Conservation (phyloP, 768 basidiomycete species). For the Daedaleopsis nitida region DNA sequence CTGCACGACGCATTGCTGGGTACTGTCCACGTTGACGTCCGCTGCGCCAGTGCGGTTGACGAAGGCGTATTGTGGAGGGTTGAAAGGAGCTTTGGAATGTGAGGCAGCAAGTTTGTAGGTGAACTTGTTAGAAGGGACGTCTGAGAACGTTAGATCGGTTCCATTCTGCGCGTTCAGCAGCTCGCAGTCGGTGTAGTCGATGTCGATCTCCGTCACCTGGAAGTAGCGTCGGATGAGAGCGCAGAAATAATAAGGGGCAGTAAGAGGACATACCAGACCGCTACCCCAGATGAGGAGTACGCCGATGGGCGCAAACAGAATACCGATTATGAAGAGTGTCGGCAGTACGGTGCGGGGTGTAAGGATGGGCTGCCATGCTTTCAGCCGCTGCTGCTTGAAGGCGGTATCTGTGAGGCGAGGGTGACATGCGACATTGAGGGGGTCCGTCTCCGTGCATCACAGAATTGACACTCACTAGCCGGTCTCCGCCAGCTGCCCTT, state of each 20-base stretch:
- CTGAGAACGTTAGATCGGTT: slow-evolving; percentile 36
- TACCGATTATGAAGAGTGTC: slow-evolving; percentile 91
- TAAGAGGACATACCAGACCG: slow-evolving; percentile 47
- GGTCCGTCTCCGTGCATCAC: slow-evolving; percentile 8
- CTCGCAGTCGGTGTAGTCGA: slow-evolving; percentile 96
- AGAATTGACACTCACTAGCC: slow-evolving; percentile 62
- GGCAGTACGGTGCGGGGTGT: slow-evolving; percentile 98
- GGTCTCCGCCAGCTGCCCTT: slow-evolving; percentile 86
- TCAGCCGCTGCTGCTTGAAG: slow-evolving; percentile 98
- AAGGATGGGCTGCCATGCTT: slow-evolving; percentile 99
- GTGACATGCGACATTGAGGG: slow-evolving; percentile 1
- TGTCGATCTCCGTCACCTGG: slow-evolving; percentile 88
- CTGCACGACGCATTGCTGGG: slow-evolving; percentile 71
- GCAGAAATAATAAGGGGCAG: neutral
- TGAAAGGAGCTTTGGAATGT: slow-evolving; percentile 46
- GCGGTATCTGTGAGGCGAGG: slow-evolving; percentile 74
- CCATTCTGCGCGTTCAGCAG: slow-evolving; percentile 43
- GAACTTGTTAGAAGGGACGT: slow-evolving; percentile 69
- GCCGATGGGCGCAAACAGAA: slow-evolving; percentile 96
- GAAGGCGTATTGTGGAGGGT: slow-evolving; percentile 76
- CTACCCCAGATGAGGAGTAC: slow-evolving; percentile 93
- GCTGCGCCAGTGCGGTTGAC: slow-evolving; percentile 54
- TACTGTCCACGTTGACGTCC: slow-evolving; percentile 40
- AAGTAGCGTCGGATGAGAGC: slow-evolving; percentile 11
- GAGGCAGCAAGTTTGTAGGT: slow-evolving; percentile 68